A percentile compares a stretch with the other conserved stretches of the same genome.
These are phyloP conservation scores for Erysimum pusillum DNA, from an alignment of 441 rosid species.

Conservation along the genomic window DNA sequence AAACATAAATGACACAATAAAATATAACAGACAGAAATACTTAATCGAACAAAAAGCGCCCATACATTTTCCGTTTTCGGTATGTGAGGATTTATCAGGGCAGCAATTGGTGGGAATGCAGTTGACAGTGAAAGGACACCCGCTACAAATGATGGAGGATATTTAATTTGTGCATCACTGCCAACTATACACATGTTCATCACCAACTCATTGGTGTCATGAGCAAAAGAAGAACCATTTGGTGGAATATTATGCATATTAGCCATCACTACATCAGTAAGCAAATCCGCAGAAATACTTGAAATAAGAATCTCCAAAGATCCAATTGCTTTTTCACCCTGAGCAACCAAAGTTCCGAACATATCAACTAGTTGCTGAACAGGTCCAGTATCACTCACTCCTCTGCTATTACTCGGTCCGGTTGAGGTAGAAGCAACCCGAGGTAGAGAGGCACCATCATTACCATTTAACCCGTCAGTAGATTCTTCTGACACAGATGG, in stretches of 20 bases:
- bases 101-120: constrained; percentile 82
- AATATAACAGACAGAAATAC: constrained; percentile 19
- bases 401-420: constrained; percentile 55
- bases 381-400: constrained; percentile 72
- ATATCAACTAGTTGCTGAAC: constrained; percentile 94
- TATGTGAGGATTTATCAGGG: constrained; percentile 54
- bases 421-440: constrained; percentile 52
- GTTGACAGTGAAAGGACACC: constrained; percentile 84
- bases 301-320: constrained; percentile 93
- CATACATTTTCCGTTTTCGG: constrained; percentile 58
- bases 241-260: constrained; percentile 87
- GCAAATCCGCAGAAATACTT: constrained; percentile 91
- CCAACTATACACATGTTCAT: constrained; percentile 75
- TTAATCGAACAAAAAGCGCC: constrained; percentile 30
- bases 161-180: constrained; percentile 71
- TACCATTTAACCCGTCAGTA: constrained; percentile 59
- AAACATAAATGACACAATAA: constrained; percentile 7
- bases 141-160: constrained; percentile 78
- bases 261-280: constrained; percentile 97
- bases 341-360: constrained; percentile 97
- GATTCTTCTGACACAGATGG: constrained; percentile 74
- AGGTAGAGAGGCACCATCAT: constrained; percentile 54
- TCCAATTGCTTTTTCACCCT: constrained; percentile 93
- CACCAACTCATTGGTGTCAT: constrained; percentile 69
- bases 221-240: constrained; percentile 53